Conservation (phyloP, 2,329 filamentous ascomycete genomes). For the Epichloe festucae region DNA sequence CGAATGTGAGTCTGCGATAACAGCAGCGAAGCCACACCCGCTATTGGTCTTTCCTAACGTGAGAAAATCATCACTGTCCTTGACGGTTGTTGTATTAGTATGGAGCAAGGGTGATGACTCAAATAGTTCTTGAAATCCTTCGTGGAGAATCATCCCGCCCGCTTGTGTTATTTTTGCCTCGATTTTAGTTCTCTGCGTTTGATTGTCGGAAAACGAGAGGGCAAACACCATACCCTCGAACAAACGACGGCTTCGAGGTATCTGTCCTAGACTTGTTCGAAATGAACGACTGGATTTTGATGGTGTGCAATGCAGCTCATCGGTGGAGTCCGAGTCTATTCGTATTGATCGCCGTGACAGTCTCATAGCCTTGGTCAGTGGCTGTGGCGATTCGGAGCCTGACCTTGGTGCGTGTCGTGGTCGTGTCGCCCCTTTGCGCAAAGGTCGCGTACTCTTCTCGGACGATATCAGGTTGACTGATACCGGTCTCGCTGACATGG, state of each 20-base stretch:
- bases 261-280: conserved; percentile 15
- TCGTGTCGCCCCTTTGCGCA: conserved; percentile 8
- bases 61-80: conserved; percentile 25
- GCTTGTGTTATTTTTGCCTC: conserved; percentile 52
- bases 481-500: conserved; percentile 10
- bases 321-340: conserved; percentile 31
- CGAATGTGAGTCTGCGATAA: conserved; percentile 78
- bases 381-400: conserved; percentile 15
- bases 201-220: conserved; percentile 49
- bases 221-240: conserved; percentile 83
- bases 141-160: conserved; percentile 58
- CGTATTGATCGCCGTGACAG: conserved; percentile 14
- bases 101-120: conserved; percentile 28
- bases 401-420: conserved; percentile 8
- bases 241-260: conserved; percentile 24
- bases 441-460: conserved; percentile 8
- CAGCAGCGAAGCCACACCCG: conserved; percentile 61
- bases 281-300: conserved; percentile 16
- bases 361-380: conserved; percentile 10
- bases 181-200: conserved; percentile 32
- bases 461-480: conserved; percentile 15
- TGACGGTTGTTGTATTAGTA: conserved; percentile 17
- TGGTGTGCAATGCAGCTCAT: conserved; percentile 33
- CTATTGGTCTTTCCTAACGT: conserved; percentile 39
- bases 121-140: conserved; percentile 76